Base-by-base conservation (phyloP, 495 filamentous ascomycete species). In the Penicillium cosmopolitanum region DNA sequence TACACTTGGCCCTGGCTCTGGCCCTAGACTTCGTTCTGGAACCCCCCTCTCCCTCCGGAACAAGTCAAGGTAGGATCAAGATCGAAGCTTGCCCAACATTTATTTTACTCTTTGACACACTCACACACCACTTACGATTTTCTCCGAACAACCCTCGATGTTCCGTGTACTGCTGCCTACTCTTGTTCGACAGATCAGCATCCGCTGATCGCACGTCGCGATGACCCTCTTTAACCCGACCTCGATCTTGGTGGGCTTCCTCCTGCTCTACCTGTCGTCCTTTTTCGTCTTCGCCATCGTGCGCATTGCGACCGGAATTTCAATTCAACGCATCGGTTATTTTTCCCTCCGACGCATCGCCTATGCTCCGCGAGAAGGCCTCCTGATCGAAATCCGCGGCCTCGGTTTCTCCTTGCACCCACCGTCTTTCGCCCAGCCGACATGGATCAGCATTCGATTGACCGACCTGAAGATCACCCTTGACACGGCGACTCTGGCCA, bases 221-320 rank as follows among this genome's bases (percentile, higher is more conserved):
- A 88, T 88, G 85, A 77, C 79, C 47, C 75, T 85, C 53, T 82
- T 87, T 50, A 83, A 74, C 50, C 87, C 89, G 56, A 90, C 92
- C 65, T 96, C 96, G 72, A 77, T 96, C 28, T 83, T 96, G 59
- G 93, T 92, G 57, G 77, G 94, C 54, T 58, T 94, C 67, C 83
- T 97, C 59, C 83, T 98, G 50, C 80, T 91, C 50, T 98, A 97
- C 81, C 85, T 99, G 21, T 87, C 85, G 60, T 91, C 93, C 57
- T 98, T 99, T 69, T 85, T 98, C 55, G 73, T 97, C 55, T 97
- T 99, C 74, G 95, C 96, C 60, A 84, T 97, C 61, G 77, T 98
- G 58, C 91, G 95, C 18, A 92, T 97, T 64, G 73, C 95, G 55
- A 97, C 94, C 55, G 96, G 95, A 54, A 80, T 99, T 42, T 99